Conservation (phyloP, 768 basidiomycete genomes). For the Rhizopogon vesiculosus region DNA sequence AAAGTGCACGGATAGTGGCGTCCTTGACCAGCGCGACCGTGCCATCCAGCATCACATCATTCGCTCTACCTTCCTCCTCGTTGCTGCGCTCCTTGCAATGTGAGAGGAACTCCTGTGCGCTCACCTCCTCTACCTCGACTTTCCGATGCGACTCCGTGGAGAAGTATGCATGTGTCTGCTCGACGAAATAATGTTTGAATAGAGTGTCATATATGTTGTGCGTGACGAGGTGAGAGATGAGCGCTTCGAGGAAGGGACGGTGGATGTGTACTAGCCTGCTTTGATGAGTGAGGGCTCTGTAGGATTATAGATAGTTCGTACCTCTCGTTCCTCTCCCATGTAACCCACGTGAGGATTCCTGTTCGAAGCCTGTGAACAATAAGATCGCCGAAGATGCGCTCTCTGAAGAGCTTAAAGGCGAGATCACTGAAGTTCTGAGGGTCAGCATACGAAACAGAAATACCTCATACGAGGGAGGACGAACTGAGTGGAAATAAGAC, state of each 20-base stretch:
- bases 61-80: constrained; percentile 55
- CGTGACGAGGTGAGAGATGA: constrained; percentile 53
- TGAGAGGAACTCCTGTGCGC: constrained; percentile 51
- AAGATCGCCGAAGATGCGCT: constrained; percentile 44
- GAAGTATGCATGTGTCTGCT: constrained; percentile 51
- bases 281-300: not conserved
- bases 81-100: constrained; percentile 40
- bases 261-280: constrained; percentile 33
- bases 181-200: constrained; percentile 55
- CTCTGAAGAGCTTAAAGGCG: constrained; percentile 50
- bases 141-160: constrained; percentile 40
- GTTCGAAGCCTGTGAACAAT: constrained; percentile 40
- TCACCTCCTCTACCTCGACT: constrained; percentile 23
- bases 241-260: constrained; percentile 38
- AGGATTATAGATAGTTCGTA: constrained; percentile 7
- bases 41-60: constrained; percentile 43
- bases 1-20: constrained; percentile 48
- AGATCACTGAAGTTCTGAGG: constrained; percentile 41
- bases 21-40: constrained; percentile 49
- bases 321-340: constrained; percentile 48
- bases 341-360: constrained; percentile 47
- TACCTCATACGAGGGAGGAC: constrained; percentile 8
- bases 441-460: not conserved
- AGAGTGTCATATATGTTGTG: constrained; percentile 51
- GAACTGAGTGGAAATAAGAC: constrained; percentile 42